A percentile compares a stretch with the other conserved stretches of the same genome.
Conservation (phyloP, 164 flowering plant genomes). For the Malania oleifera region DNA sequence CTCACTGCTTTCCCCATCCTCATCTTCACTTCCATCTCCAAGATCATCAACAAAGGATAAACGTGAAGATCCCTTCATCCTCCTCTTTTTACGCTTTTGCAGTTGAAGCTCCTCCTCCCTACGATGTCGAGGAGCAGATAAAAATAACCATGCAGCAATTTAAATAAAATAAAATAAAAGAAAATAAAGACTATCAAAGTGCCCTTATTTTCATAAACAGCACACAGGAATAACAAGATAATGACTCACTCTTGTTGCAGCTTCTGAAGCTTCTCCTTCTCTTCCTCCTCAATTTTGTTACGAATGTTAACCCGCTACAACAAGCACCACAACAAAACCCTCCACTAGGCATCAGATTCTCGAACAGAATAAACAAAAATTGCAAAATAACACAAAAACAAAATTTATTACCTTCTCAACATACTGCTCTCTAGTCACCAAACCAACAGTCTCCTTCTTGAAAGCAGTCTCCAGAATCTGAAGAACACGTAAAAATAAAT, state of each 20-base stretch:
- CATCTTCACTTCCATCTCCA: constrained; percentile 77
- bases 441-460: constrained; percentile 97
- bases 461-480: constrained; percentile 97
- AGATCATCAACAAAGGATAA: constrained; percentile 83
- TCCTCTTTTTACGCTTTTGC: constrained; percentile 83
- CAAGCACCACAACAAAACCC: not conserved
- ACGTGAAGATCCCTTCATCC: constrained; percentile 62
- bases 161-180: not conserved
- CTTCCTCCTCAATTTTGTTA: constrained; percentile 92
- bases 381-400: not conserved
- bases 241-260: constrained; percentile 84
- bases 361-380: not conserved
- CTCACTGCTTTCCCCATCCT: constrained; percentile 49
- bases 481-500: not conserved
- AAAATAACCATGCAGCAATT: too few relatives aligned
- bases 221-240: not conserved
- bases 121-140: constrained; percentile 1
- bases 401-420: constrained; percentile 81
- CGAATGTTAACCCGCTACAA: constrained; percentile 79
- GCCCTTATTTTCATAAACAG: not conserved
- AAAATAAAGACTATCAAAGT: not conserved
- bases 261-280: constrained; percentile 95
- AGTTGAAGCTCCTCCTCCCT: constrained; percentile 89
- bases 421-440: constrained; percentile 96
- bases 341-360: not conserved